Percentiles rank a stretch among this genome's conserved stretches.
Evolutionary conservation across 2,329 filamentous ascomycete species (phyloP).

Genomic region (Colletotrichum sp.): DNA sequence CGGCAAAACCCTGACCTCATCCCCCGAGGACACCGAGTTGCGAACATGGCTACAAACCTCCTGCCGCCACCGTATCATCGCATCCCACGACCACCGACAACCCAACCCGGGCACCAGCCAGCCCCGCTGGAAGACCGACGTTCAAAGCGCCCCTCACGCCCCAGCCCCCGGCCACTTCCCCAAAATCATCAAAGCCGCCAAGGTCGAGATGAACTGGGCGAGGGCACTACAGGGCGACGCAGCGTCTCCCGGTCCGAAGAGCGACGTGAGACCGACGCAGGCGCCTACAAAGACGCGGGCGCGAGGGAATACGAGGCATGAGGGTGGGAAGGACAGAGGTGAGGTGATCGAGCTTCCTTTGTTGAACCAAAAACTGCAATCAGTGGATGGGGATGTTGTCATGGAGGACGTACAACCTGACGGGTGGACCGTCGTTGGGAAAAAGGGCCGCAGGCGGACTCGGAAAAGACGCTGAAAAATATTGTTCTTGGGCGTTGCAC

Average conservation of each 20-base stretch:
- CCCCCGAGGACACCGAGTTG: neutral
- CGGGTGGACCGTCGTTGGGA: neutral
- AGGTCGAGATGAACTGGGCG: neutral
- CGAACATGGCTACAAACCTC: neutral
- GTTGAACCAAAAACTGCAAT: neutral
- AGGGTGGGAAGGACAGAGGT: neutral
- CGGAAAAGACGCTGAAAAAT: neutral
- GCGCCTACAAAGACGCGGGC: neutral
- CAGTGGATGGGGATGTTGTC: neutral
- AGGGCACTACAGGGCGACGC: neutral
- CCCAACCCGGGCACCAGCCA: no score
- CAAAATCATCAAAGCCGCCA: neutral
- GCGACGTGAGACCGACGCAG: neutral
- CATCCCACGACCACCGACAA: neutral
- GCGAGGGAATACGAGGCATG: no score
- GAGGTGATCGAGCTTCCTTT: neutral
- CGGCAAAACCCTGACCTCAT: neutral
- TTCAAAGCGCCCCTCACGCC: accelerated
- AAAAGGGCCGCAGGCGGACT: neutral
- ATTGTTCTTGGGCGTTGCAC: neutral
- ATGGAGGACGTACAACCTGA: neutral
- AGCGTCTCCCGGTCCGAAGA: neutral
- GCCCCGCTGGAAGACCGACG: neutral
- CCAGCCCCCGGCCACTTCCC: neutral
- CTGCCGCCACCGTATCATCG: neutral